Evolutionary conservation across 2,329 filamentous ascomycete genomes (phyloP).

Genomic region (Fusarium sp.): DNA sequence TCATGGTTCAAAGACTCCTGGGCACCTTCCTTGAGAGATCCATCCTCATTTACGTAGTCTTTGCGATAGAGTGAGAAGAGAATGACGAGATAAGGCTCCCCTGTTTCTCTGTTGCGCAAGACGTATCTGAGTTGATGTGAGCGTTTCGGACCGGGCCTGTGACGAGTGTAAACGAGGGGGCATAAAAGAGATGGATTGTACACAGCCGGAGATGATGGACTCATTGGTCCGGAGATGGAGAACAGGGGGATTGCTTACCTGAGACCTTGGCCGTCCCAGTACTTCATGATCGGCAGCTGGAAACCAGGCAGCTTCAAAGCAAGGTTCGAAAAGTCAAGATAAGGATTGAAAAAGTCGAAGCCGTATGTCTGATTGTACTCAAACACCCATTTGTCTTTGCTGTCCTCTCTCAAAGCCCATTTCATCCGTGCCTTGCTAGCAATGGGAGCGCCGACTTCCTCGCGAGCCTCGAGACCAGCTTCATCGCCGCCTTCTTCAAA

Average conservation of each 20-base stretch:
- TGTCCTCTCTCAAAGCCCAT: constrained; percentile 62
- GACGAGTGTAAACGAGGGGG: constrained; percentile 35
- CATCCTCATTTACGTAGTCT: constrained; percentile 69
- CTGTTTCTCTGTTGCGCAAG: constrained; percentile 80
- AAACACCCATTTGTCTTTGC: constrained; percentile 64
- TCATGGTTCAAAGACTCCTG: constrained; percentile 41
- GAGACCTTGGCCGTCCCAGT: constrained; percentile 81
- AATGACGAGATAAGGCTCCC: constrained; percentile 80
- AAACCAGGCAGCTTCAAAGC: constrained; percentile 77
- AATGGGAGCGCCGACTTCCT: constrained; percentile 60
- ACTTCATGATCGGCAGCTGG: constrained; percentile 75
- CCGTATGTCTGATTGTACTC: constrained; percentile 62
- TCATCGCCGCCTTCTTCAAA: constrained; percentile 74
- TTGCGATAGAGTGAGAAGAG: constrained; percentile 79
- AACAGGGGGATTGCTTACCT: constrained; percentile 62
- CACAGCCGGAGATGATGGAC: not conserved
- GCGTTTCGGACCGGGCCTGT: constrained; percentile 60
- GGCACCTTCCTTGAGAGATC: constrained; percentile 58
- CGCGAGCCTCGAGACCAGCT: constrained; percentile 58
- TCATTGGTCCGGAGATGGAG: constrained; percentile 4
- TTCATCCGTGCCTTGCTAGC: constrained; percentile 64
- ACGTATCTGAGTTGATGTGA: constrained; percentile 91
- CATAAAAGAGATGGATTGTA: constrained; percentile 30
- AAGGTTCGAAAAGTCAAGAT: constrained; percentile 83
- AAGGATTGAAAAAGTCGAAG: constrained; percentile 86